Evolutionary conservation across 257 asterid species (phyloP).

Genomic region (Phtheirospermum japonicum): DNA sequence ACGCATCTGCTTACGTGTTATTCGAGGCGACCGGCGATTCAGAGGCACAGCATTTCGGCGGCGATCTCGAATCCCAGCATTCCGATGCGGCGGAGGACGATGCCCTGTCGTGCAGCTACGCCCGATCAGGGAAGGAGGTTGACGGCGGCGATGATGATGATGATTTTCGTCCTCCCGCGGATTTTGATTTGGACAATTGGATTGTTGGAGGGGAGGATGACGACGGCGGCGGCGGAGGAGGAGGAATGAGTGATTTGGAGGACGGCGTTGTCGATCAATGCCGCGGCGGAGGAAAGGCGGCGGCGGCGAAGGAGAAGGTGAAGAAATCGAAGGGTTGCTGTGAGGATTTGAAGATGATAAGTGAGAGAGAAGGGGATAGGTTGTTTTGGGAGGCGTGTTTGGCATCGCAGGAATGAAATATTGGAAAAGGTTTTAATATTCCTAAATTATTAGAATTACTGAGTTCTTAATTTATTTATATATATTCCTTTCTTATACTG

Average conservation of each 20-base stretch:
- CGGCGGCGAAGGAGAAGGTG: slow-evolving; percentile 21
- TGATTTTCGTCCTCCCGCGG: neutral
- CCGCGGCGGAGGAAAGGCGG: neutral
- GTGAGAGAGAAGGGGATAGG: slow-evolving; percentile 49
- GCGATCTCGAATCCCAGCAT: neutral
- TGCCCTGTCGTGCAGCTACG: slow-evolving; percentile 53
- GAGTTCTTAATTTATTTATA: neutral
- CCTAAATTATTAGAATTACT: neutral
- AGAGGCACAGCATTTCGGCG: slow-evolving; percentile 28
- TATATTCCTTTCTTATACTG: no score
- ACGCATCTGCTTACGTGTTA: slow-evolving; percentile 39
- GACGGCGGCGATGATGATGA: slow-evolving; percentile 16
- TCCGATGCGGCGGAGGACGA: slow-evolving; percentile 27
- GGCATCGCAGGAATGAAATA: slow-evolving; percentile 37
- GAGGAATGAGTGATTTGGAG: neutral
- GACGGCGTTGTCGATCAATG: slow-evolving; percentile 61
- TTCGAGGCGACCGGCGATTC: slow-evolving; percentile 67
- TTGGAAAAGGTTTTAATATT: neutral
- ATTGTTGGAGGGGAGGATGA: slow-evolving; percentile 35
- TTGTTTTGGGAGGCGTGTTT: slow-evolving; percentile 73
- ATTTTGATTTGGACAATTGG: slow-evolving; percentile 3
- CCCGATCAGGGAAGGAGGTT: slow-evolving; percentile 20
- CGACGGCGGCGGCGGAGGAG: neutral
- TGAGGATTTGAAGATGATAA: slow-evolving; percentile 35
- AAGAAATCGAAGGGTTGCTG: slow-evolving; percentile 27